Percentiles rank a stretch among this genome's conserved stretches.
phyloP scores from a whole-genome alignment of 176 grass and related monocot species.

The Ananas comosus region DNA sequence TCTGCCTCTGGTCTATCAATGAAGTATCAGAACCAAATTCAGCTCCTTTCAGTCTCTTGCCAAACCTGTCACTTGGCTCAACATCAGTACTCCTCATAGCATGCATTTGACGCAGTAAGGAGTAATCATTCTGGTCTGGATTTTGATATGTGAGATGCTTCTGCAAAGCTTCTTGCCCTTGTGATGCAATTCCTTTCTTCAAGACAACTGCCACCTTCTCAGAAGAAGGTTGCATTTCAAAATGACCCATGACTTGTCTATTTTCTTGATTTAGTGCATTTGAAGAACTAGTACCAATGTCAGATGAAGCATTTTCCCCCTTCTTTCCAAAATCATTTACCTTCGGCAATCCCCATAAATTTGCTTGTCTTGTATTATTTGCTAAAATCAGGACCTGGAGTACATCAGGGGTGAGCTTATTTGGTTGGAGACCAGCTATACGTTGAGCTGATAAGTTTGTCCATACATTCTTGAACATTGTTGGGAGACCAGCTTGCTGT shows the following conservation, averaged over 20 bases:
- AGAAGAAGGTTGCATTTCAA: conserved; percentile 29
- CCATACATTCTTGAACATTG: conserved; percentile 24
- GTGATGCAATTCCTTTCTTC: conserved; percentile 24
- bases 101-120: conserved; percentile 76
- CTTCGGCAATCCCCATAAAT: conserved; percentile 17
- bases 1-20: conserved; percentile 43
- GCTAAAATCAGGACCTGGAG: conserved; percentile 13
- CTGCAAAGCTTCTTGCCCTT: conserved; percentile 36
- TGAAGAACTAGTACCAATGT: conserved; percentile 6
- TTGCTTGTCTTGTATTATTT: conserved; percentile 1
- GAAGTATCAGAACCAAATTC: conserved; percentile 43
- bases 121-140: conserved; percentile 65
- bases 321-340: conserved; percentile 7
- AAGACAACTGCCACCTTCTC: conserved; percentile 33
- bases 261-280: conserved; percentile 21
- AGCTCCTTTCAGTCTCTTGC: conserved; percentile 47
- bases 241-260: conserved; percentile 6
- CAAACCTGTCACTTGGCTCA: conserved; percentile 47
- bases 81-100: conserved; percentile 48
- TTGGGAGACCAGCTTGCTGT: conserved; percentile 18
- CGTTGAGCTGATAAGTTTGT: conserved; percentile 23
- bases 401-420: conserved; percentile 9
- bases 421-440: conserved; percentile 3
- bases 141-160: conserved; percentile 33
- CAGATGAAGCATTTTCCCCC: conserved; percentile 12